Base-by-base conservation (phyloP, 495 filamentous ascomycete genomes). In the Podospora tetraspora region DNA sequence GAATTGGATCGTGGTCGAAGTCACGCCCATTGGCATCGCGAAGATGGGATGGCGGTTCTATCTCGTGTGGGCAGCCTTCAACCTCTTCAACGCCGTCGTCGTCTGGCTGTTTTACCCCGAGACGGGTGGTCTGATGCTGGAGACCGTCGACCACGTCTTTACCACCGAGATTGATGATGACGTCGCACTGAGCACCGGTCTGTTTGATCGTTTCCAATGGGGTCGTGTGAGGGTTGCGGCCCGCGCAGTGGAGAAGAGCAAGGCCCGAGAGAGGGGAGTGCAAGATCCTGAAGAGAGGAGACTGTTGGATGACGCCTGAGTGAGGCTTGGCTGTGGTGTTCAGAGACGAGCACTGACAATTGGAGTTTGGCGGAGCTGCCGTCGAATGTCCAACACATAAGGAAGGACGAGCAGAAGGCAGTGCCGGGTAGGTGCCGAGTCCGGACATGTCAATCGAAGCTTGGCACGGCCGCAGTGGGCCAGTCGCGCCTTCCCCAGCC, bases 21-120 rank as follows among this genome's bases (percentile, higher is more conserved):
- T 84, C 25, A 84, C 83, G 11, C 83, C 82, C 0, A 75, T 83
- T 23, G 80, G 78, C 3, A 81, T 84, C 60, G 70, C 62, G 1
- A 81, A 75, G 34, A 82, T 87, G 62, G 77, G 77, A 7, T 86
- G 81, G 76, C 69, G 70, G 25, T 83, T 81, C 29, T 87, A 83
- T 66, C 78, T 86, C 62, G 76, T 85, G 12, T 86, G 83, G 72
- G 82, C 83, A 1, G 80, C 86, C 57, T 84, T 86, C 68, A 87
- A 89, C 72, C 78, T 77, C 27, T 73, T 77, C 32, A 88, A 91
- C 79, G 83, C 90, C 0, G 86, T 86, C 0, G 77, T 89, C 29
- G 82, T 88, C 22, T 90, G 86, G 70, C 83, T 89, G 68, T 83
- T 89, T 61, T 89, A 86, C 68, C 87, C 86, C 1, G 88, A 90